These are phyloP conservation scores for Nicotiana noctiflora DNA, from an alignment of 257 asterid species.

Conservation along the genomic window DNA sequence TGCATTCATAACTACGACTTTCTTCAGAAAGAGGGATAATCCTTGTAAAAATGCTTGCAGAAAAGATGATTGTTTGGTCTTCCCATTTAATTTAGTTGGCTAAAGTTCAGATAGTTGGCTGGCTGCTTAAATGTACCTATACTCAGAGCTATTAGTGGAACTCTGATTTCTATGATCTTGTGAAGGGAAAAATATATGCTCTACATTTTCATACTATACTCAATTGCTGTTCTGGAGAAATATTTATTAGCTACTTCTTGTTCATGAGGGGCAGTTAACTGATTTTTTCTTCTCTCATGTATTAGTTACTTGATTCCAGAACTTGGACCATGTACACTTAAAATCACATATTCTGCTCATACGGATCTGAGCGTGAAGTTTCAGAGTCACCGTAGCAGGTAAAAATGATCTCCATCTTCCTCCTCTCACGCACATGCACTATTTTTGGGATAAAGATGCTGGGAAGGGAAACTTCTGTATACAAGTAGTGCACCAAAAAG, in stretches of 20 bases:
- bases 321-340: conserved; percentile 82
- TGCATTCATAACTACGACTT: not conserved
- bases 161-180: not conserved
- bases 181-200: not conserved
- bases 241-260: conserved; percentile 1
- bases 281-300: conserved; percentile 16
- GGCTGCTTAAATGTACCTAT: not conserved
- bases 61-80: not conserved
- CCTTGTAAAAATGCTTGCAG: not conserved
- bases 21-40: not conserved
- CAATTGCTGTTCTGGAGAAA: not conserved
- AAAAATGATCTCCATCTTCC: not conserved
- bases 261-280: conserved; percentile 11
- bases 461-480: not conserved
- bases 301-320: conserved; percentile 81
- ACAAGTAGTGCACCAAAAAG: not conserved
- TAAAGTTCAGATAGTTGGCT: not conserved
- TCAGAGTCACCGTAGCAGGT: conserved; percentile 90
- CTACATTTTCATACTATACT: not conserved
- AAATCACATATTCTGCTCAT: conserved; percentile 90
- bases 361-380: conserved; percentile 92
- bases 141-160: not conserved
- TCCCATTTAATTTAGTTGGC: not conserved
- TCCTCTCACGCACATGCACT: not conserved
- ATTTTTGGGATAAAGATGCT: not conserved